Evolutionary conservation across 202 grass and related monocot genomes (phyloP).

Genomic region (Hordeum pubiflorum): DNA sequence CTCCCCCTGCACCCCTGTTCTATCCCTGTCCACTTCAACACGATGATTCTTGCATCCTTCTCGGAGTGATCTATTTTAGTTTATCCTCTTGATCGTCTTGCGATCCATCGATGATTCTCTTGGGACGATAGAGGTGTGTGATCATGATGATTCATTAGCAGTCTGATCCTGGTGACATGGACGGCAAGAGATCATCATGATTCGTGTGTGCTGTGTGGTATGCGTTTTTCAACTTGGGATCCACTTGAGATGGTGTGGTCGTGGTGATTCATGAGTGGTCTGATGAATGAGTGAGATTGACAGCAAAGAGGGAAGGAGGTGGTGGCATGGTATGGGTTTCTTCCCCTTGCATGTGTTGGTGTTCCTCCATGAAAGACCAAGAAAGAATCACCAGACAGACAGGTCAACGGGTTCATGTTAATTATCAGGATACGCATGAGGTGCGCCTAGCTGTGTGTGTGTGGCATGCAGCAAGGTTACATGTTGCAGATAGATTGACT

Average conservation of each 20-base stretch:
- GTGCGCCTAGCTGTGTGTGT: not conserved
- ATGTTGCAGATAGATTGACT: not conserved
- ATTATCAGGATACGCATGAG: not conserved
- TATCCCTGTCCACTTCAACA: constrained; percentile 24
- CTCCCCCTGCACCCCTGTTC: constrained; percentile 36
- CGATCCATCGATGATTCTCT: not conserved
- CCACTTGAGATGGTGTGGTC: not conserved
- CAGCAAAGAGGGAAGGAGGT: not conserved
- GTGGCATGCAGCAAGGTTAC: not conserved
- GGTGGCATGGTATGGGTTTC: not conserved
- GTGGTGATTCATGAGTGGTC: not conserved
- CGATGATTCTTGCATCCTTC: constrained; percentile 31
- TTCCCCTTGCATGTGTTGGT: not conserved
- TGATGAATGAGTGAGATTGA: not conserved
- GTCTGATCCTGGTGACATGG: not conserved
- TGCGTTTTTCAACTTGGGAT: too few relatives aligned
- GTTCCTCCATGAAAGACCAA: not conserved
- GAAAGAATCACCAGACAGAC: not conserved
- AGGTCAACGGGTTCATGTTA: not conserved
- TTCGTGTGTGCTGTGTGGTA: not conserved
- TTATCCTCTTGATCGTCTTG: not conserved
- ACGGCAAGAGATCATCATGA: not conserved
- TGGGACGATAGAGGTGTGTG: not conserved
- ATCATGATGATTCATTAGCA: not conserved
- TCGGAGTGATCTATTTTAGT: not conserved